Base-by-base conservation (phyloP, 2,329 filamentous ascomycete genomes). In the Aureobasidium sp. region DNA sequence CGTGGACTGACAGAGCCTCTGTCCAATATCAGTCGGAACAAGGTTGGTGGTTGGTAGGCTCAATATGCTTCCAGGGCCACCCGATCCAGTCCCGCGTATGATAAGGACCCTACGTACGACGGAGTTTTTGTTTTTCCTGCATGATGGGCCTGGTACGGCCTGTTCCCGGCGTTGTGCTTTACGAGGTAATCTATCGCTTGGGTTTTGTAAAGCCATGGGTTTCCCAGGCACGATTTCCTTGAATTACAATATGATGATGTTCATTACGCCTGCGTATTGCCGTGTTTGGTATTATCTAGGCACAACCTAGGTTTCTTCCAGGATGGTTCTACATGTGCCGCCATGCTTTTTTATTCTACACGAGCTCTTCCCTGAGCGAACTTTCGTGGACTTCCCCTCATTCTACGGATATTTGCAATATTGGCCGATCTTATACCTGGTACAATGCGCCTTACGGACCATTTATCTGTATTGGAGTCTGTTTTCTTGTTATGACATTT, bases 161-260 rank as follows among this genome's bases (percentile, higher is more conserved):
- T 58, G 54, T 16, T 30, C 32, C 37, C 21, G 54, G 54, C 42
- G 54, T 58, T 55, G 8, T 58, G 32, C 32, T 58, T 47, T 58
- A 47, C 42, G 42, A 58, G 54, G 54, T 58, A 58, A 58, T 58
- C 13, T 34, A 47, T 39, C 21, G 42, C 21, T 47, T 34, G n/a
- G 41, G 7, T 30, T 11, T 34, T 21, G 30, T 8, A 48, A 39
- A 39, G 32, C 41, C 41, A 39, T 21, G 51, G 51, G 32, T 36
- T 21, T 57, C 14, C 53, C 53, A 45, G 32, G 41, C 54, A 58
- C 54, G 54, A 48, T 58, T 58, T 58, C 21, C 30, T 47, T 30
- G 21, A 25, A 48, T 14, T 21, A 39, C 21, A 58, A 39, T 48
- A 58, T 48, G 21, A 58, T 21, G 42, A 39, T 29, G 8, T 58